Base-by-base conservation (phyloP, 805 yeast genomes). In the Priceomyces fermenticarens region DNA sequence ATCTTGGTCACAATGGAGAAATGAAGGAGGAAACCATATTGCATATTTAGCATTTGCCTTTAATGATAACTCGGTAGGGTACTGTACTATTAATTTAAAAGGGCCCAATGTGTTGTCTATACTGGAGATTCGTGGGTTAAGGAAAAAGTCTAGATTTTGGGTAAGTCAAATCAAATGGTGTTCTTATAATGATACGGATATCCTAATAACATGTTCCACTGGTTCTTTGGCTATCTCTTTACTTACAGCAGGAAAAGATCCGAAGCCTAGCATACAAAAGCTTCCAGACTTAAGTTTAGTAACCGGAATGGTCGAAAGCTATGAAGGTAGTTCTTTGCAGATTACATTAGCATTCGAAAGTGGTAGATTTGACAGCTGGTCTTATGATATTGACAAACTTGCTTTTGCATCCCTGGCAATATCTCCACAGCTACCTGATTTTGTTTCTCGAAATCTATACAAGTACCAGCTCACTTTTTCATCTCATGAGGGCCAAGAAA, bases 401-500 rank as follows among this genome's bases (percentile, higher is more conserved):
- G 16, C n/a, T 8, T 28, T 41, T 30, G 20, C 26, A 11, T 28
- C 16, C 12, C 29, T 12, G 25, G n/a, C 17, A 15, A 11, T 25
- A 23, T 14, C 27, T 8, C 25, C 35, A 17, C 17, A 23, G 23
- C 11, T 10, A 20, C 32, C 39, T 11, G 43, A 47, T 5, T 55
- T 60, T 40, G 51, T 58, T 7, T 39, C 42, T 10, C 58, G 47
- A 32, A 40, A 45, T 12, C 42, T 62, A 14, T 48, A 53, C 39
- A 52, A 53, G 7, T 57, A 42, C 40, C 63, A 57, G 36, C 31
- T 58, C 15, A 40, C 43, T 3, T 51, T 54, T 26, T 47, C 59
- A 5, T 36, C 40, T 10, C 53, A 40, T 1, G 54, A 45, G n/a
- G 35, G 16, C 45, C 41, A 5, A 53, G 45, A 23, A 42, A 34